A percentile compares a stretch with the other conserved stretches of the same genome.
Evolutionary conservation across 1,139 yeast species (phyloP).

Genomic region (Taphrina wiesneri): DNA sequence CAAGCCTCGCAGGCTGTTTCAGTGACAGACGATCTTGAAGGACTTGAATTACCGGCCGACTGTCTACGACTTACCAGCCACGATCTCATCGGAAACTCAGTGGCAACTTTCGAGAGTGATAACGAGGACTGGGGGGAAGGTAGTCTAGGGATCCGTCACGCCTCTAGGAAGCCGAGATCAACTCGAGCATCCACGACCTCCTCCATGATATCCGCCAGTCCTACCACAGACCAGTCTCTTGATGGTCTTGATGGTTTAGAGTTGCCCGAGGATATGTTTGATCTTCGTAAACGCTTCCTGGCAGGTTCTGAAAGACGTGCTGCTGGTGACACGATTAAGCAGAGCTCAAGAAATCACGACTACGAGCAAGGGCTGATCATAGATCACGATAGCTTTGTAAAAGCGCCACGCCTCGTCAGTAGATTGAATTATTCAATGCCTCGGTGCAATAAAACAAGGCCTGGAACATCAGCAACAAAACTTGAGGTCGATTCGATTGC

Average conservation of each 20-base stretch:
- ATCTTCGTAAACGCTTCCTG: constrained; percentile 33
- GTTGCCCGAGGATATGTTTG: constrained; percentile 39
- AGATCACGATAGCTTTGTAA: constrained; percentile 33
- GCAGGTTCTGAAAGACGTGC: constrained; percentile 19
- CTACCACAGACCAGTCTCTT: constrained; percentile 39
- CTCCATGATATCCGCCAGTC: constrained; percentile 24
- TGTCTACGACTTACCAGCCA: background rate
- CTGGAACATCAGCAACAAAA: background rate
- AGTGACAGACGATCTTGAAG: constrained; percentile 5
- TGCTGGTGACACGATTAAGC: constrained; percentile 11
- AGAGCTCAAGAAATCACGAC: background rate
- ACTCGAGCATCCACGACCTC: constrained; percentile 32
- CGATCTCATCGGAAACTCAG: background rate
- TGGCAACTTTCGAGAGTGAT: constrained; percentile 24
- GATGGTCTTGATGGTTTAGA: constrained; percentile 39
- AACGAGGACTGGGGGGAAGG: constrained; percentile 35
- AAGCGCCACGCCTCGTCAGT: background rate
- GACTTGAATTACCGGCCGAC: background rate
- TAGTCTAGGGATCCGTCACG: constrained; percentile 13
- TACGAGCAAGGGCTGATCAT: constrained; percentile 39
- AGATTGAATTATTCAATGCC: background rate
- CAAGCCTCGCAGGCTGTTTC: constrained; percentile 6
- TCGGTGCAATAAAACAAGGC: background rate
- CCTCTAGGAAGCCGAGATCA: constrained; percentile 1
- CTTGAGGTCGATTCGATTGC: background rate